Evolutionary conservation across 495 filamentous ascomycete genomes (phyloP).

Genomic region (Penicillium longicatenatum): DNA sequence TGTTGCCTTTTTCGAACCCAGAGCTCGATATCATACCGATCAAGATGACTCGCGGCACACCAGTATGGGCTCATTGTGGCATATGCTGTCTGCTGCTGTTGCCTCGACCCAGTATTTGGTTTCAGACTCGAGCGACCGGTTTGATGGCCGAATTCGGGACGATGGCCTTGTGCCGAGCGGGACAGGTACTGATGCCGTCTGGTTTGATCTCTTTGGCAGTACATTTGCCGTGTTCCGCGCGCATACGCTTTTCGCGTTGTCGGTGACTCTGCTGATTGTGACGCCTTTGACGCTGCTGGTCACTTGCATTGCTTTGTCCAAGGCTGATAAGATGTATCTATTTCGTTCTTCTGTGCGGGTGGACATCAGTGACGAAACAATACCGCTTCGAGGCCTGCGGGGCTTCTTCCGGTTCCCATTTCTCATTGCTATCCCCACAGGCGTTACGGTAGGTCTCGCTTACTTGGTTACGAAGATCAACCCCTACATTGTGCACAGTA

Average conservation of each 20-base stretch:
- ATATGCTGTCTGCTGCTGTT: constrained; percentile 86
- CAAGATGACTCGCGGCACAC: constrained; percentile 84
- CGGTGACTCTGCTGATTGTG: constrained; percentile 76
- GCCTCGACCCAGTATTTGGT: constrained; percentile 71
- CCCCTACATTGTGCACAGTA: constrained; percentile 84
- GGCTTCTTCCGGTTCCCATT: constrained; percentile 86
- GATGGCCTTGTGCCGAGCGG: constrained; percentile 70
- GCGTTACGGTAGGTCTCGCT: constrained; percentile 68
- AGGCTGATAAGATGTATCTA: constrained; percentile 77
- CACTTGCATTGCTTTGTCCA: constrained; percentile 66
- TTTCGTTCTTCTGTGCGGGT: constrained; percentile 63
- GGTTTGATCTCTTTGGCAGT: constrained; percentile 91
- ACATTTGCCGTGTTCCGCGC: constrained; percentile 77
- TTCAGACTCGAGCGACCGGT: constrained; percentile 65
- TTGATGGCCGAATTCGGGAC: constrained; percentile 59
- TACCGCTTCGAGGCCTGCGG: constrained; percentile 72
- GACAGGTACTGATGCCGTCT: constrained; percentile 71
- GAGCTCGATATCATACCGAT: constrained; percentile 87
- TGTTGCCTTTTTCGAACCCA: constrained; percentile 84
- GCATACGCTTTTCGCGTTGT: constrained; percentile 83
- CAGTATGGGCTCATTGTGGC: constrained; percentile 76
- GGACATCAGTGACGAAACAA: constrained; percentile 58
- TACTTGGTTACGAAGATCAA: constrained; percentile 81
- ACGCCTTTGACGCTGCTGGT: constrained; percentile 70
- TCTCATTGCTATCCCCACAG: constrained; percentile 68